phyloP scores from a whole-genome alignment of 2,329 filamentous ascomycete species.

The Aspergillus uvarum region DNA sequence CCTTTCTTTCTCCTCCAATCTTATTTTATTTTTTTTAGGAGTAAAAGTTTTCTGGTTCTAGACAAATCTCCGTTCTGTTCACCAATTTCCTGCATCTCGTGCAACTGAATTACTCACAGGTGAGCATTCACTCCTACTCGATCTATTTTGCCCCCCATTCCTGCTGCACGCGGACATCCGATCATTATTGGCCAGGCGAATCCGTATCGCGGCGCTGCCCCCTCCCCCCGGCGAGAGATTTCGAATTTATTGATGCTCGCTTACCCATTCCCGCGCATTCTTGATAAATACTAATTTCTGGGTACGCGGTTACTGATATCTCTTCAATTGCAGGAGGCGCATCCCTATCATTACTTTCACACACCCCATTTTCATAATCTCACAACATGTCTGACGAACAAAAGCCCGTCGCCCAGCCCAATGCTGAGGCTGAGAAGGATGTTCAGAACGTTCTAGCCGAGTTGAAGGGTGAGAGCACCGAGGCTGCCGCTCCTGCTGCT shows the following conservation, averaged over 20 bases:
- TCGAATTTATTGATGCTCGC: neutral
- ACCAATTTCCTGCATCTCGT: neutral
- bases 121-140: neutral
- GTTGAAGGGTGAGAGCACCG: constrained; percentile 38
- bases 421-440: constrained; percentile 47
- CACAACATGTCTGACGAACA: constrained; percentile 40
- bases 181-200: constrained; percentile 3
- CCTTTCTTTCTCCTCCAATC: neutral
- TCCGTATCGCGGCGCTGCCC: neutral
- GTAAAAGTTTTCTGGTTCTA: neutral
- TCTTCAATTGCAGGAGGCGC: neutral
- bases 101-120: neutral
- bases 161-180: neutral
- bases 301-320: neutral
- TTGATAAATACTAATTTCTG: neutral
- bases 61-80: neutral
- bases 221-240: neutral
- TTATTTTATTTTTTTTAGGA: neutral
- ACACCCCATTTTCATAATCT: neutral
- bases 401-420: constrained; percentile 35
- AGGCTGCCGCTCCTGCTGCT: constrained; percentile 16
- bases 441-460: constrained; percentile 48
- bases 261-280: neutral
- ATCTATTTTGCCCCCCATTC: neutral
- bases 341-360: neutral